These are phyloP conservation scores for Candida peoriensis DNA, from an alignment of 805 yeast species.

Conservation along the genomic window DNA sequence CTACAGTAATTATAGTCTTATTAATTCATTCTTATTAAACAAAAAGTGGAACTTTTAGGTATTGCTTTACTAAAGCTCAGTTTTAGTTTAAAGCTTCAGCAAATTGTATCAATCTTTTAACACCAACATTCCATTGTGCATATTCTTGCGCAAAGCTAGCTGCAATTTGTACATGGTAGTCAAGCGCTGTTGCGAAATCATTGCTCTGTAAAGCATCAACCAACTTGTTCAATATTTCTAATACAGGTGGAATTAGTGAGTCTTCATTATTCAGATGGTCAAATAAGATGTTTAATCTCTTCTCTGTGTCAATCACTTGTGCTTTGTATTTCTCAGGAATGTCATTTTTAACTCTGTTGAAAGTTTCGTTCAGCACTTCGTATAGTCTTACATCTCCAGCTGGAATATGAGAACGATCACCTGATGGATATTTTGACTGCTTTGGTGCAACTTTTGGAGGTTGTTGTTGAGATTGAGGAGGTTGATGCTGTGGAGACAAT, in stretches of 20 bases:
- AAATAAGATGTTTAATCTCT: constrained; percentile 70
- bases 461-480: constrained; percentile 10
- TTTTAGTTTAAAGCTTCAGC: constrained; percentile 31
- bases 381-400: constrained; percentile 52
- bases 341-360: constrained; percentile 61
- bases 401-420: constrained; percentile 68
- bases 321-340: constrained; percentile 70
- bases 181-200: constrained; percentile 57
- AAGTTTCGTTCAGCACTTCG: constrained; percentile 46
- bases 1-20: no score
- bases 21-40: no score
- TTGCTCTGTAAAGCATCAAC: constrained; percentile 43
- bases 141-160: constrained; percentile 64
- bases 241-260: constrained; percentile 50
- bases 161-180: constrained; percentile 52
- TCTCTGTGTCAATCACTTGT: constrained; percentile 77
- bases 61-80: no score
- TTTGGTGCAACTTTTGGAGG: constrained; percentile 10
- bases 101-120: constrained; percentile 81
- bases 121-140: constrained; percentile 92
- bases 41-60: no score
- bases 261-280: constrained; percentile 75
- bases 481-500: constrained; percentile 23
- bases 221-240: constrained; percentile 47
- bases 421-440: constrained; percentile 42